Percentiles rank a stretch among this genome's conserved stretches.
Conservation (phyloP, 371 early-diverging fungal species). For the Mucor mucedo region DNA sequence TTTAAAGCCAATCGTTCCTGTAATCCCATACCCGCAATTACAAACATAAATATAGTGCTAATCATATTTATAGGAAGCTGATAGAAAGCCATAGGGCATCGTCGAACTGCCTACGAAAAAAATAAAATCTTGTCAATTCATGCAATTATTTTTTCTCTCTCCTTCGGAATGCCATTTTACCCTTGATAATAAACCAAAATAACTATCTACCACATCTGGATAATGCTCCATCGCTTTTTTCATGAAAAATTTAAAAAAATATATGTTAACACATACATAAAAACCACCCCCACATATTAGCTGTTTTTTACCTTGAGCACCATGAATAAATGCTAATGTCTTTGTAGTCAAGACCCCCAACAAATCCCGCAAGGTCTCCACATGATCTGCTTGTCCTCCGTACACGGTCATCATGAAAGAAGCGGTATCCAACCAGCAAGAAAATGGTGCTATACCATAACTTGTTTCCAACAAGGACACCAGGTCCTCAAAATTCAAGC, state of each 20-base stretch:
- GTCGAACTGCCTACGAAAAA: constrained; percentile 47
- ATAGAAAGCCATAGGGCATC: constrained; percentile 63
- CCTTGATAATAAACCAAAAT: constrained; percentile 61
- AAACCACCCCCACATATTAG: background rate
- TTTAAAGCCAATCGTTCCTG: constrained; percentile 69
- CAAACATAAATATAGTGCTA: constrained; percentile 54
- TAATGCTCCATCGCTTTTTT: constrained; percentile 52
- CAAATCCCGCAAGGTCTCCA: constrained; percentile 46
- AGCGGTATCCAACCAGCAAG: constrained; percentile 65
- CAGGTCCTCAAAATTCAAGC: constrained; percentile 48
- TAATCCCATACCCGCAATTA: constrained; percentile 61
- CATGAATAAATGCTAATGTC: constrained; percentile 59
- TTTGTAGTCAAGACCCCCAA: constrained; percentile 44
- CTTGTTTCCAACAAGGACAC: constrained; percentile 42
- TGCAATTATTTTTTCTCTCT: too few relatives aligned
- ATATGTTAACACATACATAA: background rate
- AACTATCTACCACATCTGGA: constrained; percentile 42
- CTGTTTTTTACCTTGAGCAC: constrained; percentile 45
- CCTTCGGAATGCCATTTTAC: constrained; percentile 31
- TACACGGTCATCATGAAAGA: constrained; percentile 61
- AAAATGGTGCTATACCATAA: constrained; percentile 46
- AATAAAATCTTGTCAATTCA: background rate
- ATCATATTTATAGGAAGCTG: constrained; percentile 56
- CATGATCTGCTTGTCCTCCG: constrained; percentile 50
- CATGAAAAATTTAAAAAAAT: background rate